A percentile compares a stretch with the other conserved stretches of the same genome.
Conservation (phyloP, 225 moss, liverwort and hornwort species). For the Straminergon stramineum region DNA sequence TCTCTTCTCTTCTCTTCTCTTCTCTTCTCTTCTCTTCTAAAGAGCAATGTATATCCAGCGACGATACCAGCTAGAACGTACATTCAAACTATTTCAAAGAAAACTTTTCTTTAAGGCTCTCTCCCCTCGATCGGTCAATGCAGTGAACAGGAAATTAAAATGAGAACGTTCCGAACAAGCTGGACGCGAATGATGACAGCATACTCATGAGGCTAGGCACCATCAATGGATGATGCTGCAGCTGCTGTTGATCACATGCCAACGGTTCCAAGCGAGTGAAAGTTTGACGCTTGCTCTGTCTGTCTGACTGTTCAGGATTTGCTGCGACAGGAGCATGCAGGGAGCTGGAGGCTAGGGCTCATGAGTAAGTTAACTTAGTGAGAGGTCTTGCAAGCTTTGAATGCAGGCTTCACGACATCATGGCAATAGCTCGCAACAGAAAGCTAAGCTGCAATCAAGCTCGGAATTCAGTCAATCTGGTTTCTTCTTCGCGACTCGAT, state of each 20-base stretch:
- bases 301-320: not conserved
- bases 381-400: not conserved
- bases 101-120: not conserved
- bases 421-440: not conserved
- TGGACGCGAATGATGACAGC: not conserved
- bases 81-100: not conserved
- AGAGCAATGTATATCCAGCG: not conserved
- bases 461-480: not conserved
- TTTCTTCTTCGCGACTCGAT: not conserved
- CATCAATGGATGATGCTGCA: not conserved
- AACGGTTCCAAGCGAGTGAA: not conserved
- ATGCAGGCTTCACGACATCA: not conserved
- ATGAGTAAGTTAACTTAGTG: not conserved
- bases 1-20: too few species aligned
- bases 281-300: not conserved
- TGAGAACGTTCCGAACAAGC: not conserved
- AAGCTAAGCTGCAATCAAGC: not conserved
- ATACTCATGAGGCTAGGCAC: not conserved
- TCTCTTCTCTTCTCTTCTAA: not conserved
- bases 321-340: not conserved
- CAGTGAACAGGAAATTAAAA: not conserved
- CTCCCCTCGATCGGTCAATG: not conserved
- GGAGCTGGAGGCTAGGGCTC: not conserved
- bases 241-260: not conserved
- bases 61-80: not conserved